phyloP scores from a whole-genome alignment of 1,139 yeast species.

The Candida glucosophila region DNA sequence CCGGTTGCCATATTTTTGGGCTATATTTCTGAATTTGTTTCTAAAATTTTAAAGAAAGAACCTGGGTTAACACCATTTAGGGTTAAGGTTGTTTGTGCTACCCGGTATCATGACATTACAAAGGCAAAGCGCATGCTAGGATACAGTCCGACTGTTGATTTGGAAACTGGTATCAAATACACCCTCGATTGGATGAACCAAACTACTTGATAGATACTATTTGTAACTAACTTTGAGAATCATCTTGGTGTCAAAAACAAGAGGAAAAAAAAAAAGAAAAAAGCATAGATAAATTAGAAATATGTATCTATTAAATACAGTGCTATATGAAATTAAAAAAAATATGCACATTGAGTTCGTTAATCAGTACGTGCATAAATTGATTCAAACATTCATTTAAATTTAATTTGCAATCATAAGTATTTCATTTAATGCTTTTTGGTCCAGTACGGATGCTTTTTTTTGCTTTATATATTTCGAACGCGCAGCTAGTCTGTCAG shows the following conservation, averaged over 20 bases:
- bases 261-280: too few species aligned
- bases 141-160: constrained; percentile 70
- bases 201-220: too few species aligned
- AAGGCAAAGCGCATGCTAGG: constrained; percentile 77
- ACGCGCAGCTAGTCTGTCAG: constrained; percentile 69
- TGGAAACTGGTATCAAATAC: constrained; percentile 73
- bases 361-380: too few species aligned
- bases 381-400: too few species aligned
- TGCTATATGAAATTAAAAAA: too few species aligned
- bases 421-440: constrained; percentile 81
- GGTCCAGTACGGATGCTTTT: constrained; percentile 84
- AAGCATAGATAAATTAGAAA: too few species aligned
- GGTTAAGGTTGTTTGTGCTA: constrained; percentile 90
- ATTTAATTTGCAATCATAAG: constrained; percentile 63
- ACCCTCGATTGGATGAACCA: constrained; percentile 91
- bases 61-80: constrained; percentile 96
- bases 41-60: constrained; percentile 67
- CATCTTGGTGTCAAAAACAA: too few species aligned
- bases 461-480: constrained; percentile 84
- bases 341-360: too few species aligned
- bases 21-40: constrained; percentile 64
- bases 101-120: constrained; percentile 83
- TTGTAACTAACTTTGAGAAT: too few species aligned
- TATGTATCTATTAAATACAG: too few species aligned
- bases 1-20: constrained; percentile 76